Base-by-base conservation (phyloP, 1,284 basidiomycete genomes). In the Apiotrichum porosum region DNA sequence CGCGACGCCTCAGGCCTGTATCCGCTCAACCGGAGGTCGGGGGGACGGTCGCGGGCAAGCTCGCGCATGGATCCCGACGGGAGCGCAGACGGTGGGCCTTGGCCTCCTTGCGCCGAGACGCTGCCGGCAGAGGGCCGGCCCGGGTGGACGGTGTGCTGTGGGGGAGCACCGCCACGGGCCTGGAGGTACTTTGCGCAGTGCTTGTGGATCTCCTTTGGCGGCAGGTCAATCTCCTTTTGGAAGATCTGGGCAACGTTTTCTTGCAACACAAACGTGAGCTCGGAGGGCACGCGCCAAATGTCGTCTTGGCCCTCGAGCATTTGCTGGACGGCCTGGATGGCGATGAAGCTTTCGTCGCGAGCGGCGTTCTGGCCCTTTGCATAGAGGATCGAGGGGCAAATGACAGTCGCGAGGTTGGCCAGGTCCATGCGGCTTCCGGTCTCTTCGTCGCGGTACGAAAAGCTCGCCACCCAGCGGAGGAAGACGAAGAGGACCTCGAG, bases 351-450 rank as follows among this genome's bases (percentile, higher is more conserved):
- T 71, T 97, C 94, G 72, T 97, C 91, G 52, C 86, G 83, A 37
- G 88, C 83, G 3, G 89, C 85, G 66, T 97, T 89, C 52, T 83
- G 81, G 31, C 86, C 85, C 55, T 89, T 83, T 28, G 91, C 85
- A 61, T 82, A 83, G 58, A 99, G 81, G 58, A 99, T 95, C 63
- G 90, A 97, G 8, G 95, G 95, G 61, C 88, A 88, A 58, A 98
- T 92, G 68, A 98, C 95, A 13, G 91, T 97, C n/a, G 94, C 92
- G 56, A 99, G 79, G 69, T 99, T 99, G 30, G 81, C 81, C 42
- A 97, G 77, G 72, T 99, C 94, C 94, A 99, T 99, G 76, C 94
- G 94, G 76, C 88, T 93, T 32, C 94, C 94, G 0, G 94, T 97
- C 71, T 94, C 91, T 65, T 94, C 93, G 68, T 98, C 94, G 74